These are phyloP conservation scores for Blastosporella zonata DNA, from an alignment of 1,284 basidiomycete species.

Conservation along the genomic window DNA sequence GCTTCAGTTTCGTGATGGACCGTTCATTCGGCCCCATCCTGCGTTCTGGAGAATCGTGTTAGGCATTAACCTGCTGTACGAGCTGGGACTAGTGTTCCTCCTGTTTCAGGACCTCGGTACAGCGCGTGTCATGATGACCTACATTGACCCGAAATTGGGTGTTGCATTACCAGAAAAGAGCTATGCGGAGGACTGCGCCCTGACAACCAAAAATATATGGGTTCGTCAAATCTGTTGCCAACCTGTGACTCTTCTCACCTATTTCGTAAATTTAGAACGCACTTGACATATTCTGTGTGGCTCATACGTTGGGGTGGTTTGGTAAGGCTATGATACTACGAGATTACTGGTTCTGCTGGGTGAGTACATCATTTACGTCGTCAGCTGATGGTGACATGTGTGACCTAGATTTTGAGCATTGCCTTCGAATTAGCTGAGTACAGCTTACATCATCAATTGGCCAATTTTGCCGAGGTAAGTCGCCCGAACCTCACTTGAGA, in stretches of 20 bases:
- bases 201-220: constrained; percentile 66
- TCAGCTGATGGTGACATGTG: constrained; percentile 5
- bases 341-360: constrained; percentile 90
- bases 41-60: constrained; percentile 75
- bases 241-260: constrained; percentile 7
- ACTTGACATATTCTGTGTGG: constrained; percentile 79
- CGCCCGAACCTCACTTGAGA: constrained; percentile 18
- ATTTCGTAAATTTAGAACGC: constrained; percentile 49
- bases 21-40: constrained; percentile 72
- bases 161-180: constrained; percentile 75
- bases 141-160: constrained; percentile 70
- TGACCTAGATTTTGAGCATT: constrained; percentile 70
- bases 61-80: constrained; percentile 78
- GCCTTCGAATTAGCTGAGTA: constrained; percentile 86
- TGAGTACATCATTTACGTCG: constrained; percentile 30
- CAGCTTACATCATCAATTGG: constrained; percentile 76
- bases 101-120: constrained; percentile 79
- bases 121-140: constrained; percentile 75
- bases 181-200: constrained; percentile 75
- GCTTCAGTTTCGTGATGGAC: constrained; percentile 84
- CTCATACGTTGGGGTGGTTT: constrained; percentile 82
- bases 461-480: constrained; percentile 78
- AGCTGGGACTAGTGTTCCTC: constrained; percentile 75
- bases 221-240: constrained; percentile 36
- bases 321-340: constrained; percentile 82